phyloP scores from a whole-genome alignment of 495 filamentous ascomycete genomes.

The Aspergillus heteromorphus region DNA sequence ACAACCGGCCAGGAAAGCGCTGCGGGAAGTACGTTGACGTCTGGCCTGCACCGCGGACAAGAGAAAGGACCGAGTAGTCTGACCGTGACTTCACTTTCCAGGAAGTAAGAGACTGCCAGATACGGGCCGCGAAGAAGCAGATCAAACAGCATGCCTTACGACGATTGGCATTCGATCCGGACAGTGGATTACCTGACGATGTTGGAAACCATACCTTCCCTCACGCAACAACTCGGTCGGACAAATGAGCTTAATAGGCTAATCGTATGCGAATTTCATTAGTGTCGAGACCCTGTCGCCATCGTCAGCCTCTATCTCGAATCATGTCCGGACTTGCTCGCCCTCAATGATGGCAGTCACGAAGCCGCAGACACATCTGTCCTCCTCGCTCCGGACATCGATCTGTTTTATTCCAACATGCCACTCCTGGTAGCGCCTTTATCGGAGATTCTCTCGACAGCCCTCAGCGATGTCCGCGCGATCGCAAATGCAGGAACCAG shows the following conservation, averaged over 20 bases:
- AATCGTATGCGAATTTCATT: not conserved
- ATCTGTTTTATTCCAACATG: slow-evolving; percentile 33
- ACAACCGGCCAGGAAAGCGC: slow-evolving; percentile 48
- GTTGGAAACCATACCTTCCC: slow-evolving; percentile 13
- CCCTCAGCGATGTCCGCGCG: slow-evolving; percentile 26
- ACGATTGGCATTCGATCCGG: slow-evolving; percentile 30
- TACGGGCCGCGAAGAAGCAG: slow-evolving; percentile 30
- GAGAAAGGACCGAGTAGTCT: no score
- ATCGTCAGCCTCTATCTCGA: slow-evolving; percentile 38
- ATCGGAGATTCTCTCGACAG: slow-evolving; percentile 22
- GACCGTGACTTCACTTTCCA: slow-evolving; percentile 4
- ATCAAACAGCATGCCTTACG: slow-evolving; percentile 31
- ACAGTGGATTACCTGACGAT: slow-evolving; percentile 29
- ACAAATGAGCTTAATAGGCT: not conserved
- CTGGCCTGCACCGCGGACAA: no score
- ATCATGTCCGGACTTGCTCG: slow-evolving; percentile 22
- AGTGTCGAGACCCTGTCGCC: slow-evolving; percentile 35
- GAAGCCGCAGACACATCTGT: slow-evolving; percentile 22
- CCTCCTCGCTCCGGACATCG: slow-evolving; percentile 34
- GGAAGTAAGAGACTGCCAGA: slow-evolving; percentile 37
- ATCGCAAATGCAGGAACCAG: slow-evolving; percentile 18
- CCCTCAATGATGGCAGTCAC: slow-evolving; percentile 12
- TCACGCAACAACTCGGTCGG: not conserved
- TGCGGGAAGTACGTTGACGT: slow-evolving; percentile 45
- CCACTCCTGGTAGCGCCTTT: slow-evolving; percentile 23